Conservation (phyloP, 2,329 filamentous ascomycete species). For the Penicillium sp. region DNA sequence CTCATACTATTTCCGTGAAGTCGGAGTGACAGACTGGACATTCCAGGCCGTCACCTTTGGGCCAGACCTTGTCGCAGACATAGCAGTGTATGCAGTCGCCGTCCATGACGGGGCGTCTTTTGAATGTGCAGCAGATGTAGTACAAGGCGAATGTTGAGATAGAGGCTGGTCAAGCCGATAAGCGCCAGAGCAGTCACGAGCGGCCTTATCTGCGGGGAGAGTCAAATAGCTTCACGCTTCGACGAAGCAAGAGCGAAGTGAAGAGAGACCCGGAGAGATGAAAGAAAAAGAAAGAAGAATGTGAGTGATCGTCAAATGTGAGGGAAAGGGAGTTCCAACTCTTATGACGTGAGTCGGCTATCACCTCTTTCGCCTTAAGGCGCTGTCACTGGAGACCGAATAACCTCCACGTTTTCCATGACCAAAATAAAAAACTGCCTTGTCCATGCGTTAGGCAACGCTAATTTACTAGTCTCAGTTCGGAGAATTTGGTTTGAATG, state of each 20-base stretch:
- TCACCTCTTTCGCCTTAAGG: not conserved
- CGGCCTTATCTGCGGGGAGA: conserved; percentile 25
- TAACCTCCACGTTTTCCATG: not conserved
- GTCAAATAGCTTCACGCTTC: not conserved
- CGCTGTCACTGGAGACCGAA: not conserved
- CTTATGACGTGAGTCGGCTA: not conserved
- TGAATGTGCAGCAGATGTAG: not conserved
- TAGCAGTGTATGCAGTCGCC: conserved; percentile 83
- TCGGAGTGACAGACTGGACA: conserved; percentile 81
- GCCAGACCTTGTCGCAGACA: conserved; percentile 78
- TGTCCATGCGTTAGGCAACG: not conserved
- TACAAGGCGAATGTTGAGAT: conserved; percentile 5
- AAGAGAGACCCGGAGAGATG: not conserved
- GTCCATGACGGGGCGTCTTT: conserved; percentile 28
- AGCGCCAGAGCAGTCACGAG: conserved; percentile 20
- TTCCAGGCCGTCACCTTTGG: conserved; percentile 63
- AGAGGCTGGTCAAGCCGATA: conserved; percentile 11
- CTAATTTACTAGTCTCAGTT: not conserved
- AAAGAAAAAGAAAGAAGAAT: not conserved
- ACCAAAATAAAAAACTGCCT: not conserved
- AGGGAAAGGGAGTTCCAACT: not conserved
- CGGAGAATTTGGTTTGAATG: not conserved
- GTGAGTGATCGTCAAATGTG: not conserved
- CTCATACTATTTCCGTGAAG: conserved; percentile 80
- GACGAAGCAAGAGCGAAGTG: not conserved